Conservation (phyloP, 345 rosid genomes). For the Lepidium didymum region DNA sequence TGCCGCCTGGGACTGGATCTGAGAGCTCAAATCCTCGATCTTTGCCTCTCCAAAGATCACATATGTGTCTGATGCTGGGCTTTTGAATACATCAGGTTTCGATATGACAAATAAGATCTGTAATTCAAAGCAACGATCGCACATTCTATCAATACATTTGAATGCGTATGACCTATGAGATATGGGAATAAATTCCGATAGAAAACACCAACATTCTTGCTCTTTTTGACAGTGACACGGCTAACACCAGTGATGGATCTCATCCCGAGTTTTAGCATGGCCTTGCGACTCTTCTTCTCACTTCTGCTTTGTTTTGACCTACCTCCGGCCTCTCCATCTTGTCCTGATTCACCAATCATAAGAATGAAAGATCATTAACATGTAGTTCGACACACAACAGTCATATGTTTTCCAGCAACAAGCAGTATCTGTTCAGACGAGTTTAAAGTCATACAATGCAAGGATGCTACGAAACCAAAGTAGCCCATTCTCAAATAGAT, state of each 20-base stretch:
- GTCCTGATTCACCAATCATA: constrained; percentile 16
- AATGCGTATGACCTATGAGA: neutral
- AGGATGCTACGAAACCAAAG: neutral
- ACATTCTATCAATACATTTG: neutral
- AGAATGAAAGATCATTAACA: neutral
- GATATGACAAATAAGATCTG: constrained; percentile 84
- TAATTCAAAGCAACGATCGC: neutral
- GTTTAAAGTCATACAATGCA: neutral
- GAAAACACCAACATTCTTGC: constrained; percentile 61
- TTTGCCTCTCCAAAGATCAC: constrained; percentile 86
- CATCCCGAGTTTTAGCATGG: constrained; percentile 92
- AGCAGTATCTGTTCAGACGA: neutral
- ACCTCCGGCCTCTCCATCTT: constrained; percentile 59
- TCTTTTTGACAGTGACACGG: constrained; percentile 81
- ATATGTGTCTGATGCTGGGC: constrained; percentile 80
- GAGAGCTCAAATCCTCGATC: constrained; percentile 91
- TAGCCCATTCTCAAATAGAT: neutral
- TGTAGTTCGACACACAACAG: neutral
- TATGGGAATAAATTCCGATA: neutral
- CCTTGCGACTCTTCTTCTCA: constrained; percentile 91
- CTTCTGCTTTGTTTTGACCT: constrained; percentile 85
- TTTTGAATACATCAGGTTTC: constrained; percentile 90
- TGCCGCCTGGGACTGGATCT: constrained; percentile 79
- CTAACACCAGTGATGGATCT: constrained; percentile 80
- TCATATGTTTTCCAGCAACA: neutral